Percentiles rank a stretch among this genome's conserved stretches.
These are phyloP conservation scores for Jamesozyma piceae DNA, from an alignment of 805 yeast species.

Conservation along the genomic window DNA sequence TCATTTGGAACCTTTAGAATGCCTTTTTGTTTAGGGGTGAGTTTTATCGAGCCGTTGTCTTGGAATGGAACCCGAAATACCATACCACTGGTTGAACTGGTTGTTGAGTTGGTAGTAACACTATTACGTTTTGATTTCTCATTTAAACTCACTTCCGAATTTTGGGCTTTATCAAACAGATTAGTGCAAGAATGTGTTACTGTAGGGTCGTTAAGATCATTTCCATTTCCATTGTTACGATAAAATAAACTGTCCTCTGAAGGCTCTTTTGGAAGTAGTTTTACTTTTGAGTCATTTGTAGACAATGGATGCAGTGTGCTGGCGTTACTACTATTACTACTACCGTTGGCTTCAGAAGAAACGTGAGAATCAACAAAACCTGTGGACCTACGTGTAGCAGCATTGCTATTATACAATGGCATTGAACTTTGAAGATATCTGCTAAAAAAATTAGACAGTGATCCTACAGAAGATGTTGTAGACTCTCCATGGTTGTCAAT, in stretches of 20 bases:
- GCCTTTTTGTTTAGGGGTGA: not conserved
- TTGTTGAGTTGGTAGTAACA: slow-evolving; percentile 12
- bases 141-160: not conserved
- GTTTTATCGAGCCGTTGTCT: slow-evolving; percentile 26
- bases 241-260: not conserved
- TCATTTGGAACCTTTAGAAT: not conserved
- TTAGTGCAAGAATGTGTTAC: not conserved
- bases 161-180: not conserved
- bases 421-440: not conserved
- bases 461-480: slow-evolving; percentile 12
- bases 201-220: not conserved
- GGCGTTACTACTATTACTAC: not conserved
- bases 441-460: slow-evolving; percentile 1
- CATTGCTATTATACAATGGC: not conserved
- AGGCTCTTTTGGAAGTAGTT: not conserved
- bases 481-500: slow-evolving; percentile 6
- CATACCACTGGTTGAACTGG: slow-evolving; percentile 30
- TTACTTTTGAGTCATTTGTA: not conserved
- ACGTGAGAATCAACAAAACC: not conserved
- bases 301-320: not conserved
- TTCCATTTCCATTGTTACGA: not conserved
- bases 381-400: not conserved
- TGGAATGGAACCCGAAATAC: slow-evolving; percentile 63
- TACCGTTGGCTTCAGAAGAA: not conserved
- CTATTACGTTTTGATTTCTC: not conserved